Conservation (phyloP, 495 filamentous ascomycete species). For the Penicilliopsis zonata region DNA sequence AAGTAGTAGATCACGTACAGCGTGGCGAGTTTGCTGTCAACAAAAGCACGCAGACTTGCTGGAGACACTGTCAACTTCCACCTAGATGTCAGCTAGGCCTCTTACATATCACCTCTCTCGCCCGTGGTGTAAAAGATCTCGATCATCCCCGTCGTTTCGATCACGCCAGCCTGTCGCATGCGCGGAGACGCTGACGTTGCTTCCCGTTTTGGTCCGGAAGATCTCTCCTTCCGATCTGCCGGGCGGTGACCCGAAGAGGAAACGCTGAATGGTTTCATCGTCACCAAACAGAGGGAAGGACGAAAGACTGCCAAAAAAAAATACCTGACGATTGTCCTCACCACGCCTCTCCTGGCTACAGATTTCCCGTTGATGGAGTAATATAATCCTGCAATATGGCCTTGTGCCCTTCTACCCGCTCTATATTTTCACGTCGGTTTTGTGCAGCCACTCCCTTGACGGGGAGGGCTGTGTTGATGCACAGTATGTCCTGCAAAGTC, state of each 20-base stretch:
- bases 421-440: constrained; percentile 15
- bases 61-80: no score
- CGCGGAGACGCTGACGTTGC: constrained; percentile 1
- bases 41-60: no score
- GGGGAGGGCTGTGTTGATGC: constrained; percentile 20
- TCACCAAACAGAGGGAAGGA: background rate
- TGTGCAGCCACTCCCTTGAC: constrained; percentile 16
- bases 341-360: constrained; percentile 7
- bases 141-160: no score
- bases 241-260: constrained; percentile 12
- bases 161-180: no score
- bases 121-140: no score
- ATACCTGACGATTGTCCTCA: constrained; percentile 4
- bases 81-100: no score
- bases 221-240: constrained; percentile 9
- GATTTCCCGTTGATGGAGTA: constrained; percentile 17
- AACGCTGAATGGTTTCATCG: background rate
- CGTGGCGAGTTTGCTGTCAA: no score
- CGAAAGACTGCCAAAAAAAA: constrained; percentile 5
- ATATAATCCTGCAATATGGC: constrained; percentile 25
- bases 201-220: background rate
- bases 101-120: no score
- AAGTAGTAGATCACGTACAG: no score
- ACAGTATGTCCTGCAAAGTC: constrained; percentile 29
- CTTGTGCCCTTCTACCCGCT: constrained; percentile 23